These are phyloP conservation scores for Paxillus ammoniavirescens DNA, from an alignment of 768 basidiomycete species.

Conservation along the genomic window DNA sequence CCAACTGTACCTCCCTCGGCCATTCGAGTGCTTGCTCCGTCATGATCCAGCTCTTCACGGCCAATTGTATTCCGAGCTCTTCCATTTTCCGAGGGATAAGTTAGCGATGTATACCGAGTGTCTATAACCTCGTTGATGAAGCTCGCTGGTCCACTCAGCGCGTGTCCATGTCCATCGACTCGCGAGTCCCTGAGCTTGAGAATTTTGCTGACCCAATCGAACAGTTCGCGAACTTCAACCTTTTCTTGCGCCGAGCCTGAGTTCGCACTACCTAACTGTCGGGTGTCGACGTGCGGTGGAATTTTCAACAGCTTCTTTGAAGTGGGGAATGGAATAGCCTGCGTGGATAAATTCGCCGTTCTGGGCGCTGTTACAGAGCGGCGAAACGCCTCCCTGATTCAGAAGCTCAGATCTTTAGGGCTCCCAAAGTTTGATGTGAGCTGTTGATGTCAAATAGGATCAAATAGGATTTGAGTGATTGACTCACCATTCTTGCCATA, in stretches of 20 bases:
- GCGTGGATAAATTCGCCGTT: no score
- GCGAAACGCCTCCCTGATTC: no score
- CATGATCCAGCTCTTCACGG: conserved; percentile 71
- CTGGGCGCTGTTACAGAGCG: no score
- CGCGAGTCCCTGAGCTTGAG: conserved; percentile 61
- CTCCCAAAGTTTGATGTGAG: no score
- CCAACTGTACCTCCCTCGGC: conserved; percentile 63
- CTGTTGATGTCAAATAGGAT: no score
- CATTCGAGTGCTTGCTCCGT: conserved; percentile 80
- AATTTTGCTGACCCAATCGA: conserved; percentile 70
- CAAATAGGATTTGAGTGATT: no score
- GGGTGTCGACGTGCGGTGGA: no score
- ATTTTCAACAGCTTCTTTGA: no score
- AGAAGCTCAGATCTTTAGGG: no score
- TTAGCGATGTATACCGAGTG: conserved; percentile 17
- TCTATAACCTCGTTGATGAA: conserved; percentile 76
- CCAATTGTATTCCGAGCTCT: conserved; percentile 64
- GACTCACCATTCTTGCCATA: no score
- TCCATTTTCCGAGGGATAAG: conserved; percentile 42
- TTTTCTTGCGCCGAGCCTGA: conserved; percentile 52
- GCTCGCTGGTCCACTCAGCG: conserved; percentile 39
- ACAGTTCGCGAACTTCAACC: conserved; percentile 73
- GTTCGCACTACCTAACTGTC: no score
- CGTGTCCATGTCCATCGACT: conserved; percentile 36
- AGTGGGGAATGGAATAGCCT: no score